Evolutionary conservation across 306 rosid genomes (phyloP), one percentile per base, ranked within the genome.

Genomic region (Prunus kanzakura): DNA sequence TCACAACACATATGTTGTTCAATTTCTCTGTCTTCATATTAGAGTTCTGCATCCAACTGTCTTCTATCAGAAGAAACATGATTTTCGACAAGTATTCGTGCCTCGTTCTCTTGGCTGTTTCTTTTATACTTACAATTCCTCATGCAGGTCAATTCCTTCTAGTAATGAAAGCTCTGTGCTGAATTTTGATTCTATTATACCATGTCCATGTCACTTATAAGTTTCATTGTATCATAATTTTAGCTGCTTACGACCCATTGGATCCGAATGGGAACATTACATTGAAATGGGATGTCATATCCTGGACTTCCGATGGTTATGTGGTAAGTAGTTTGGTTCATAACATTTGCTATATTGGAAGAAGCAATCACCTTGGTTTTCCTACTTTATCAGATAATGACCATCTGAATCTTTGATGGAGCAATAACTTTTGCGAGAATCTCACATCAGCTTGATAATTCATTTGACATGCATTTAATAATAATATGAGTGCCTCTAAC

Each of bases 201-300:
- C 1, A 4, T 50, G 38, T 3, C 38, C 1, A 4, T 50, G 38
- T 3, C 38, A 38, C 43, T 38, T 38, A 7, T 38, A 38, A 8
- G 45, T 41, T 16, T 18, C 14, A 8, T 35, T 35, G n/a, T 51
- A 49, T 51, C 27, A 19, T 16, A 30, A 43, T 73, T 57, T 43
- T 62, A 86, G 93, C 60, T 57, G 90, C 90, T 46, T 89, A 84
- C 74, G 89, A 89, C 74, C 85, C 93, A 19, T 68, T 89, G 85
- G 93, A 89, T 86, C 93, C 93, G 30, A 78, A 83, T 11, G 93
- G 93, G 68, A 89, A 86, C 35, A 88, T 89, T 69, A 89, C 93
- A 35, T 80, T 89, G 71, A 89, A 89, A 86, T 89, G 93, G 93
- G 93, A 89, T 86, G 79, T 86, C 47, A 84, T 82, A 87, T 84